Conservation (phyloP, 176 grass and related monocot species). For the Eleusine indica region DNA sequence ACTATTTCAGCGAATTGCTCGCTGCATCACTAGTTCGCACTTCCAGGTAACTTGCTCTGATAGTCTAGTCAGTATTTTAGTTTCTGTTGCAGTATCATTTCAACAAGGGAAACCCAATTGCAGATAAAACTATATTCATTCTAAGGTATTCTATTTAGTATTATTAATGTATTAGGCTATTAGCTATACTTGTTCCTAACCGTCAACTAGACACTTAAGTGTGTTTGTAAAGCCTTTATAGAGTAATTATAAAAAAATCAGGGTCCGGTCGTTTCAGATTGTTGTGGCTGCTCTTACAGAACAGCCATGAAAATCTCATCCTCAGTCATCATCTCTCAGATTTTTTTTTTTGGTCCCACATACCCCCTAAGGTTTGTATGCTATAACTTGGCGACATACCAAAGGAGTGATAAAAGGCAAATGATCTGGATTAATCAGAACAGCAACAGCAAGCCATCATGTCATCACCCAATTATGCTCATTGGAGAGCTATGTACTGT, state of each 20-base stretch:
- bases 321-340: background rate
- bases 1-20: conserved; percentile 74
- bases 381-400: background rate
- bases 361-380: background rate
- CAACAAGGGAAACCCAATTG: background rate
- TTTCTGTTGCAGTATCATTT: conserved; percentile 26
- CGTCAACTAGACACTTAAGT: background rate
- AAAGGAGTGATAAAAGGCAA: conserved; percentile 17
- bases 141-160: background rate
- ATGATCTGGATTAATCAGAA: conserved; percentile 9
- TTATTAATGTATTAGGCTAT: background rate
- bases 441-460: background rate
- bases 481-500: background rate
- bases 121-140: conserved; percentile 12
- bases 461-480: conserved; percentile 29
- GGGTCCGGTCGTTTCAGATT: background rate
- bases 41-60: conserved; percentile 70
- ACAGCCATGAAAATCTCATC: too few species aligned
- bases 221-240: background rate
- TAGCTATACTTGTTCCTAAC: background rate
- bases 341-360: background rate
- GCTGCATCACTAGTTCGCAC: conserved; percentile 80
- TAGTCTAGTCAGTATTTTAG: background rate
- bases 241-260: background rate
- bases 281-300: too few species aligned